Evolutionary conservation across 768 basidiomycete species (phyloP).

Genomic region (Cystobasidium ongulense): DNA sequence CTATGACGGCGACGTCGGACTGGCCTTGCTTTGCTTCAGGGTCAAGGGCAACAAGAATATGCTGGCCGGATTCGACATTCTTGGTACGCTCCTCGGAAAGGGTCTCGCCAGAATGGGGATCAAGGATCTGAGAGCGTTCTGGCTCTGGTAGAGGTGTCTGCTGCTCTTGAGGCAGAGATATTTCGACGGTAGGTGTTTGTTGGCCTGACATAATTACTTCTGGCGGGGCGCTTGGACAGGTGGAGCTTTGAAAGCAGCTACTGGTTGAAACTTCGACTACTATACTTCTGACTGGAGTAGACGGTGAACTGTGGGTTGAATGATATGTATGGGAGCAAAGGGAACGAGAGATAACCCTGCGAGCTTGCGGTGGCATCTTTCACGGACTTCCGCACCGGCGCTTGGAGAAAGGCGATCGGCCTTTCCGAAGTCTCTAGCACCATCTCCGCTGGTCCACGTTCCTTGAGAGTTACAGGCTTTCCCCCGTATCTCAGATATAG

Average conservation of each 20-base stretch:
- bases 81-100: background rate
- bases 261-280: too few relatives aligned
- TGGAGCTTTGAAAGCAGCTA: background rate
- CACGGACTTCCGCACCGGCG: too few relatives aligned
- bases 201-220: constrained; percentile 1
- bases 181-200: background rate
- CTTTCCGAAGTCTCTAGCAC: too few relatives aligned
- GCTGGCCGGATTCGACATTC: background rate
- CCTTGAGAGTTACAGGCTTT: too few relatives aligned
- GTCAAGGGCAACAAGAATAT: constrained; percentile 4
- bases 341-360: too few relatives aligned
- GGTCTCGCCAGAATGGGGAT: constrained; percentile 5
- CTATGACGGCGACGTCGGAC: background rate
- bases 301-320: too few relatives aligned
- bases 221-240: background rate
- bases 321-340: too few relatives aligned
- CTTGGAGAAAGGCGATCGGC: background rate
- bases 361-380: too few relatives aligned
- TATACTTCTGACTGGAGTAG: too few relatives aligned
- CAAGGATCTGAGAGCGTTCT: constrained; percentile 2
- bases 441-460: too few relatives aligned
- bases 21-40: background rate
- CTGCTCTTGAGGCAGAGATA: constrained; percentile 3
- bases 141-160: constrained; percentile 12
- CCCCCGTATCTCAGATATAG: too few relatives aligned